Evolutionary conservation across 2,329 filamentous ascomycete species (phyloP), one percentile per base, ranked within the genome.

Genomic region (Xylariaceae sp.): DNA sequence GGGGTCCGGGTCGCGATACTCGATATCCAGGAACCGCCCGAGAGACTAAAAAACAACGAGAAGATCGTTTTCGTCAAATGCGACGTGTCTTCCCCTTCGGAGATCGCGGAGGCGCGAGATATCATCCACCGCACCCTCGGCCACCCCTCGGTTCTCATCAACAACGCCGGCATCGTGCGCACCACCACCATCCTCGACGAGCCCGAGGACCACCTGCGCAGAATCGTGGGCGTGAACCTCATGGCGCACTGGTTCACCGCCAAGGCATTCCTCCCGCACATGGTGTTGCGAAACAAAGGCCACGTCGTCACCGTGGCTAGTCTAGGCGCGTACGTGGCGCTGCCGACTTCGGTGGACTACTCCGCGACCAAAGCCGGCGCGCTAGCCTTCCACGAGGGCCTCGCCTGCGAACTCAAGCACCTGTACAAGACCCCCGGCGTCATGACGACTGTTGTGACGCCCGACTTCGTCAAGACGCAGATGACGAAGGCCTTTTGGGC

Each of bases 201-300:
- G 37, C 19, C 32, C 34, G 50, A 53, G 29, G 42, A 40, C 3
- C 19, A 53, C 26, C 34, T 53, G 22, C 50, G 50, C 15, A 22
- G 12, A 16, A 32, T 43, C 21, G 37, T 34, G 2, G 47, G 39
- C 37, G 47, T 50, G 12, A 53, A 53, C 26, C 36, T 53, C 2
- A 40, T 53, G 43, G 43, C 50, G 21, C 50, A 53, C 22, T 53
- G 50, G 50, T 47, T 53, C 43, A 47, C 50, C 18, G 32, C 50
- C 4, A 40, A 47, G 43, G 43, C n/a, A 2, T 47, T 53, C 50
- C 43, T 53, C 8, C 43, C 43, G 21, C 26, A 30, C 16, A 47
- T 53, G 50, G 22, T 53, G 3, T 36, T 32, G 15, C n/a, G 12
- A 12, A 53, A 47, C 36, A 53, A 53, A 21, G 47, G 47, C 2